These are phyloP conservation scores for Boletus rex-veris DNA, from an alignment of 768 basidiomycete species.

Conservation along the genomic window DNA sequence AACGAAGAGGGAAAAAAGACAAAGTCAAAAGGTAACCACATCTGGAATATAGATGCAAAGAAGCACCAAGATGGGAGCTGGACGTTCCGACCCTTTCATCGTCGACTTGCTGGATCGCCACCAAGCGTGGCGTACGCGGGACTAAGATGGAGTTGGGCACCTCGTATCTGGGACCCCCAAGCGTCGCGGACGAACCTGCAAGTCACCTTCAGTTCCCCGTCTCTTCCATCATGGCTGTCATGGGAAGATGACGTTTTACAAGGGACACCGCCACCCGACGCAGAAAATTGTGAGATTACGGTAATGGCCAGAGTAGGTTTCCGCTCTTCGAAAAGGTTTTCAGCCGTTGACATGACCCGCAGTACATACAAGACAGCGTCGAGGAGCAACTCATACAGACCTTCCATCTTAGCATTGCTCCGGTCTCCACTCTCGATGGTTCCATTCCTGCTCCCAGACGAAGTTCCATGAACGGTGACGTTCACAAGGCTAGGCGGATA, in stretches of 20 bases:
- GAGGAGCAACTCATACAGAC: slow-evolving; percentile 66
- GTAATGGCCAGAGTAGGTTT: slow-evolving; percentile 68
- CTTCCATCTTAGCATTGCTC: slow-evolving; percentile 71
- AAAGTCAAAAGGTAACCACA: slow-evolving; percentile 98
- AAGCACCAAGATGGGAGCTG: slow-evolving; percentile 72
- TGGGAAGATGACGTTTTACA: slow-evolving; percentile 85
- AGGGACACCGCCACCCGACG: slow-evolving; percentile 75
- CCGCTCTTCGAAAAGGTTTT: neutral
- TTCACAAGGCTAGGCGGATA: slow-evolving; percentile 40
- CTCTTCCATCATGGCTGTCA: slow-evolving; percentile 78
- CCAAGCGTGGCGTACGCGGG: slow-evolving; percentile 80
- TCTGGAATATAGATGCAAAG: slow-evolving; percentile 98
- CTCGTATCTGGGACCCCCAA: slow-evolving; percentile 97
- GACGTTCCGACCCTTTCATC: slow-evolving; percentile 85
- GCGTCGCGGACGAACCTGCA: slow-evolving; percentile 75
- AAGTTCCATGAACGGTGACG: slow-evolving; percentile 45
- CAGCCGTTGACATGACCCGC: slow-evolving; percentile 10
- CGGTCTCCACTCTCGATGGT: slow-evolving; percentile 50
- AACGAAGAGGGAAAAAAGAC: slow-evolving; percentile 99
- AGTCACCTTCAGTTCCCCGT: slow-evolving; percentile 77
- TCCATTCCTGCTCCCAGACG: slow-evolving; percentile 43
- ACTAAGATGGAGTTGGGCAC: slow-evolving; percentile 83
- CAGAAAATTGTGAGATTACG: slow-evolving; percentile 71
- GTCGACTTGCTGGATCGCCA: slow-evolving; percentile 82
- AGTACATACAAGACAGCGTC: slow-evolving; percentile 66